Evolutionary conservation across 495 filamentous ascomycete genomes (phyloP).

Genomic region (Neurospora sp.): DNA sequence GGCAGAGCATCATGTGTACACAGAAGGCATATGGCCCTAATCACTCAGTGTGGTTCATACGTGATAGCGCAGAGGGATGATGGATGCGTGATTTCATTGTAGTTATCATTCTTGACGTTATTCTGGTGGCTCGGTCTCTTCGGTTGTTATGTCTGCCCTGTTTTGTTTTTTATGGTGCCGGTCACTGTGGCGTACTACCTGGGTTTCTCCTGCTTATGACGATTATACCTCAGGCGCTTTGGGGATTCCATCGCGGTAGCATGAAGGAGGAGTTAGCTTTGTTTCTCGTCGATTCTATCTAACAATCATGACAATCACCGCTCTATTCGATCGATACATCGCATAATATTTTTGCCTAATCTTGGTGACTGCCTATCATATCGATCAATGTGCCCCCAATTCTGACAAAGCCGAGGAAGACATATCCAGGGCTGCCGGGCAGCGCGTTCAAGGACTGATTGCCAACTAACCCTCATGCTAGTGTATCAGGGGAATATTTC

Average conservation of each 20-base stretch:
- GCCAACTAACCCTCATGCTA: background rate
- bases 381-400: background rate
- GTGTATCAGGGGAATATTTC: background rate
- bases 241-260: background rate
- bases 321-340: background rate
- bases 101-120: background rate
- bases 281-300: background rate
- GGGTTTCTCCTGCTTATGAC: background rate
- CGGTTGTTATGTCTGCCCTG: background rate
- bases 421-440: background rate
- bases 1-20: background rate
- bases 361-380: background rate
- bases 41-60: background rate
- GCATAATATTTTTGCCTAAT: background rate
- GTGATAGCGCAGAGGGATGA: background rate
- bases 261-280: background rate
- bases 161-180: background rate
- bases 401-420: background rate
- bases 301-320: background rate
- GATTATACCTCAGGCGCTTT: background rate
- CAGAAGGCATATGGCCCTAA: background rate
- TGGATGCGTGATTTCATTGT: background rate
- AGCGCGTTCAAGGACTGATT: background rate
- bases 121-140: background rate
- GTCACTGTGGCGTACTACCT: background rate